Base-by-base conservation (phyloP, 768 basidiomycete genomes). In the Phlegmacium glaucopus region DNA sequence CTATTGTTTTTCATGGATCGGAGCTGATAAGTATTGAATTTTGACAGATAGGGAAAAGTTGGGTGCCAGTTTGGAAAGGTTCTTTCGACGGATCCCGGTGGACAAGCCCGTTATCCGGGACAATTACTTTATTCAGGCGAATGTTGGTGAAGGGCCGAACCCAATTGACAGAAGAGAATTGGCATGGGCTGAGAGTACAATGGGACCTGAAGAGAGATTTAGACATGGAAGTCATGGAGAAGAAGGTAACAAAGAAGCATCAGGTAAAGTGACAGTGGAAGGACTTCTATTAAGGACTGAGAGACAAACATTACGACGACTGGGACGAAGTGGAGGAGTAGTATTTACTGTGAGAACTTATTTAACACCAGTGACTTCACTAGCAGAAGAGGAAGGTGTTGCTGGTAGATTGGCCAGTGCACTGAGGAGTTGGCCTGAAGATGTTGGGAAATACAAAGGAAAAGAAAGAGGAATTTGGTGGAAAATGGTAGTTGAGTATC, bases 321-420 rank as follows among this genome's bases (percentile, higher is more conserved):
- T 89, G 44, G 80, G 80, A 9, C 66, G 71, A 4, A 79, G 78
- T 35, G 85, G 86, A 9, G 83, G 77, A 2, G 72, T 87, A 30
- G 63, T 83, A 34, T 89, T 90, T 61, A 83, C 80, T 44, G 83
- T 87, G 56, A 72, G 85, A 32, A 82, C 81, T 40, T 86, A 87
- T 64, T 43, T 82, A 45, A 75, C 74, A 35, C 77, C 77, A 16
- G 61, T 86, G 29, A 72, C 69, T 17, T 73, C 76, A 32, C 62
- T 88, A 1, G 70, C 50, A 11, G 57, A 64, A 44, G 87, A 87
- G 60, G 67, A 67, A 7, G 84, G 80, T 0, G 77, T 84, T 9
- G 74, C 84, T 0, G 80, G 75, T 27, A 67, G 86, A 42, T 64
- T 89, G 58, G 84, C 79, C 11, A 77, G 77, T 41, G 83, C 83